Conservation (phyloP, 139 green algal genomes). For the Auxenochlorella protothecoides region DNA sequence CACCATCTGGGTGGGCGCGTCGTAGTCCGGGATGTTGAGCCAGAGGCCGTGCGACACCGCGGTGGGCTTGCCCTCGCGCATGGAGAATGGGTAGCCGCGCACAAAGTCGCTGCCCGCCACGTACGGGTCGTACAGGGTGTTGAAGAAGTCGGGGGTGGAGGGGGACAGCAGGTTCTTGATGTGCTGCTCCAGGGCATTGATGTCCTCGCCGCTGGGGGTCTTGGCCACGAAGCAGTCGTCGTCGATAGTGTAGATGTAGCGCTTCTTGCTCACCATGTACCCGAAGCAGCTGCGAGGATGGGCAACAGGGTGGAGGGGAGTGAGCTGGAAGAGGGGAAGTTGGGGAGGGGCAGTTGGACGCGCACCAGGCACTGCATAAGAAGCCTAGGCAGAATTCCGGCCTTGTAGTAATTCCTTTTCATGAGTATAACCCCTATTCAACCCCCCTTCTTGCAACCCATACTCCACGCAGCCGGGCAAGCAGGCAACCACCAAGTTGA, state of each 20-base stretch:
- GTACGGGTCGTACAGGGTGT: conserved; percentile 96
- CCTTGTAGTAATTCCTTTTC: not conserved
- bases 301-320: no score
- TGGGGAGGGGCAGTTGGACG: no score
- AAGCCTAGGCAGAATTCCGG: not conserved
- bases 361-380: not conserved
- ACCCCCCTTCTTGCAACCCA: not conserved
- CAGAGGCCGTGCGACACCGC: conserved; percentile 90
- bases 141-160: conserved; percentile 95
- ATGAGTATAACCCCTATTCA: not conserved
- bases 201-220: conserved; percentile 66
- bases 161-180: conserved; percentile 86
- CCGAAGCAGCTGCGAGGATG: conserved; percentile 64
- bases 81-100: conserved; percentile 62
- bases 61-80: conserved; percentile 83
- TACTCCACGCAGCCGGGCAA: not conserved
- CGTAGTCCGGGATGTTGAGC: conserved; percentile 98
- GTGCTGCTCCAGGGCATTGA: conserved; percentile 93
- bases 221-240: conserved; percentile 93
- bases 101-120: conserved; percentile 63
- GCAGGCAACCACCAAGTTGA: no score
- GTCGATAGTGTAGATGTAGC: conserved; percentile 95
- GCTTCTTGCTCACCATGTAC: conserved; percentile 86
- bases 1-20: conserved; percentile 93
- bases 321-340: no score